phyloP scores from a whole-genome alignment of 805 yeast species.

The Pichia eremophila region DNA sequence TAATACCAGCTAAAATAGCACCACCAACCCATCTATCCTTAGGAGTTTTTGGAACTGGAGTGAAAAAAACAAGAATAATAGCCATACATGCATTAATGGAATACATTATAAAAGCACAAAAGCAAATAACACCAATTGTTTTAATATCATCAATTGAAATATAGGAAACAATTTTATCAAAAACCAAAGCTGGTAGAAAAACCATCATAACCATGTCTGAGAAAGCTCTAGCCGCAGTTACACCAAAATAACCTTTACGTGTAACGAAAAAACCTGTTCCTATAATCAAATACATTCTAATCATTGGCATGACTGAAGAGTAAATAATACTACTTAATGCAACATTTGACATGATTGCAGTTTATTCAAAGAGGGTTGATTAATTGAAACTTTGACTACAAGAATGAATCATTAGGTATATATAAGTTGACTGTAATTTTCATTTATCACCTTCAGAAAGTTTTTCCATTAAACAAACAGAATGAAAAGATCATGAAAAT shows the following conservation, averaged over 20 bases:
- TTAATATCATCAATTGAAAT: conserved; percentile 57
- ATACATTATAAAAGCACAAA: conserved; percentile 40
- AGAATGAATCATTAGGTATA: too few relatives aligned
- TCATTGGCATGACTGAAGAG: conserved; percentile 7
- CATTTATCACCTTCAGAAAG: too few relatives aligned
- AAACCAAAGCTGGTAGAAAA: conserved; percentile 58
- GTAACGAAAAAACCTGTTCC: conserved; percentile 59
- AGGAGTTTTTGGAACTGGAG: conserved; percentile 42
- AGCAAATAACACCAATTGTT: conserved; percentile 49
- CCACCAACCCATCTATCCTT: conserved; percentile 56
- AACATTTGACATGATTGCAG: too few relatives aligned
- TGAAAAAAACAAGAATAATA: conserved; percentile 19
- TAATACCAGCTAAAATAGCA: conserved; percentile 55
- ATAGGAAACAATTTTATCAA: conserved; percentile 53
- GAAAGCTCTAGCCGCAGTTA: conserved; percentile 51
- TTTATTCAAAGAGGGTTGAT: too few relatives aligned
- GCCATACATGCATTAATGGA: conserved; percentile 42
- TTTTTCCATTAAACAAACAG: too few relatives aligned
- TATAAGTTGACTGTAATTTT: too few relatives aligned
- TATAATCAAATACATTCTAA: conserved; percentile 65
- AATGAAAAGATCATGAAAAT: too few relatives aligned
- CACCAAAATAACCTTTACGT: conserved; percentile 46
- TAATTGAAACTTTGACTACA: too few relatives aligned
- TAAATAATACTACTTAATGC: too few relatives aligned
- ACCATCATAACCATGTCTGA: conserved; percentile 55